phyloP scores from a whole-genome alignment of 768 basidiomycete species.

The Trametes punicea region DNA sequence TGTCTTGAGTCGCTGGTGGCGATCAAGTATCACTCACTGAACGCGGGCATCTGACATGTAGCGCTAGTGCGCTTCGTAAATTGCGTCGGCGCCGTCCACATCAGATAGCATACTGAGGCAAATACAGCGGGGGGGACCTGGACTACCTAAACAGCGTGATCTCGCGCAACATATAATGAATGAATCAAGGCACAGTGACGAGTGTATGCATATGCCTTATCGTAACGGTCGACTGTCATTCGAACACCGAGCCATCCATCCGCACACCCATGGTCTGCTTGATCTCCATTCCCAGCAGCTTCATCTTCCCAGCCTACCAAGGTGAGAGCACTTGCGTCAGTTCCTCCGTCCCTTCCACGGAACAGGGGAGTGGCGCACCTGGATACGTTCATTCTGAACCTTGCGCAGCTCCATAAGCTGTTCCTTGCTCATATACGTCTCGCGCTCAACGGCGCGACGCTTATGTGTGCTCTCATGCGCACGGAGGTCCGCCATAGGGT shows the following conservation, averaged over 20 bases:
- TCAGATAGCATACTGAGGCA: too few species aligned
- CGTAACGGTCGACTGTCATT: constrained; percentile 31
- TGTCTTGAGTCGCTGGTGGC: too few species aligned
- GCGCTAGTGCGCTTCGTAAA: too few species aligned
- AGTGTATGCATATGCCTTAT: neutral
- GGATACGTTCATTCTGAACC: constrained; percentile 81
- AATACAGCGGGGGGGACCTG: too few species aligned
- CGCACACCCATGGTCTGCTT: constrained; percentile 82
- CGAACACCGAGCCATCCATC: constrained; percentile 73
- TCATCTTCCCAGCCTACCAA: constrained; percentile 73
- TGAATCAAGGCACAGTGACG: neutral
- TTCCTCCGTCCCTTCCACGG: too few species aligned
- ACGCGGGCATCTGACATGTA: too few species aligned
- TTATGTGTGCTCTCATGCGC: constrained; percentile 71
- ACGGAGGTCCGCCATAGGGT: constrained; percentile 81
- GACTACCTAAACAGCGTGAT: too few species aligned
- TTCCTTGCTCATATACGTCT: constrained; percentile 73
- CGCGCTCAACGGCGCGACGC: constrained; percentile 60
- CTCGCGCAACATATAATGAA: neutral
- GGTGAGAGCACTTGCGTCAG: neutral
- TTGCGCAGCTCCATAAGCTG: constrained; percentile 78
- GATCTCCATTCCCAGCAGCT: constrained; percentile 83
- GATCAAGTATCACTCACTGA: too few species aligned
- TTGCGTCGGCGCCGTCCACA: too few species aligned
- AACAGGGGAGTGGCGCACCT: constrained; percentile 45